A percentile compares a stretch with the other conserved stretches of the same genome.
Conservation (phyloP, 257 asterid species). For the Verbascum thapsus region DNA sequence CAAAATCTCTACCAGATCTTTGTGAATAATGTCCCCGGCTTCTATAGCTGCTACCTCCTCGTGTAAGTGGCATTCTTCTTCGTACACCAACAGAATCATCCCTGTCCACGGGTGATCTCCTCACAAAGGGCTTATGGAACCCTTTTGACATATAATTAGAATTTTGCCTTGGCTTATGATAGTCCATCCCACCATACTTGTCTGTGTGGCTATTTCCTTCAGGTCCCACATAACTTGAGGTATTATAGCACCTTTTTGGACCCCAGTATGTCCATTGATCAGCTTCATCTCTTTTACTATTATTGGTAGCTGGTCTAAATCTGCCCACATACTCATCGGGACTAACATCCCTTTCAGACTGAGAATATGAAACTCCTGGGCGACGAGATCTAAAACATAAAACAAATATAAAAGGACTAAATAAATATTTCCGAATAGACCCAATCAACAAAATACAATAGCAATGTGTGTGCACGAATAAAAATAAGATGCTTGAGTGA, state of each 20-base stretch:
- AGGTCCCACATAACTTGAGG: slow-evolving; percentile 43
- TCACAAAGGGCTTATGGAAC: slow-evolving; percentile 45
- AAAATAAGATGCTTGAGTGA: background rate
- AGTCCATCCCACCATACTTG: too few relatives aligned
- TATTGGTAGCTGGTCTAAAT: slow-evolving; percentile 44
- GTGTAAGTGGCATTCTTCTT: slow-evolving; percentile 44
- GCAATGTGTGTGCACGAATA: background rate
- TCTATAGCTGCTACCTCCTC: slow-evolving; percentile 42
- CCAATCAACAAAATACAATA: background rate
- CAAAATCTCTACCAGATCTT: slow-evolving; percentile 44
- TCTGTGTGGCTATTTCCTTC: slow-evolving; percentile 46
- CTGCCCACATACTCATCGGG: slow-evolving; percentile 54
- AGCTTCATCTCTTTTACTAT: slow-evolving; percentile 48
- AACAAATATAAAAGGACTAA: slow-evolving; percentile 2
- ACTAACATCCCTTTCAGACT: slow-evolving; percentile 48
- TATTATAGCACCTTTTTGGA: too few relatives aligned
- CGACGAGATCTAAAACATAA: slow-evolving; percentile 44
- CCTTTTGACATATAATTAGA: slow-evolving; percentile 46
- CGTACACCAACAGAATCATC: slow-evolving; percentile 47
- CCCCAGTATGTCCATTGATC: slow-evolving; percentile 55
- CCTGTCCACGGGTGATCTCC: slow-evolving; percentile 58
- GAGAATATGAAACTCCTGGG: slow-evolving; percentile 41
- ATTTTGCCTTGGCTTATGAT: too few relatives aligned
- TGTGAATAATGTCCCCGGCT: slow-evolving; percentile 54
- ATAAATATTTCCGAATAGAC: background rate